phyloP scores from a whole-genome alignment of 1,284 basidiomycete genomes.

The Naganishia albida region DNA sequence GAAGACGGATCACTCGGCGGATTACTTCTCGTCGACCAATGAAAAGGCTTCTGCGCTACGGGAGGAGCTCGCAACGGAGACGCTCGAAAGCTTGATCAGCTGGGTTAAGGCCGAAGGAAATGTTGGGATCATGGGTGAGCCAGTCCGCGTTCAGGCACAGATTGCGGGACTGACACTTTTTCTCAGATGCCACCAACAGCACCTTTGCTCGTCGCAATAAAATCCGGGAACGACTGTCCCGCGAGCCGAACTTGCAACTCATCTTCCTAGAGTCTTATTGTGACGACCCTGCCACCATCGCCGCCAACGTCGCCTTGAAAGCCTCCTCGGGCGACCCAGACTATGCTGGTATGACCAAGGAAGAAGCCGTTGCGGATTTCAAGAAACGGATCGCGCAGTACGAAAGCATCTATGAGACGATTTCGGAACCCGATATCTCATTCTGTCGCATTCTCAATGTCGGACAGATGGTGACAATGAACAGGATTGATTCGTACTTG shows the following conservation, averaged over 20 bases:
- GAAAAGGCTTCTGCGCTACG: constrained; percentile 72
- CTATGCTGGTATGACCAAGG: constrained; percentile 84
- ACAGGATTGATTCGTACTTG: constrained; percentile 85
- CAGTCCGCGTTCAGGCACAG: background rate
- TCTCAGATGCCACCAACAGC: constrained; percentile 87
- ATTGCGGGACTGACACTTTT: background rate
- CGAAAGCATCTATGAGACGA: constrained; percentile 92
- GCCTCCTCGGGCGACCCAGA: constrained; percentile 96
- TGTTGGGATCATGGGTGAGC: constrained; percentile 91
- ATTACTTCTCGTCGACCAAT: constrained; percentile 89
- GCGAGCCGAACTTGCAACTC: constrained; percentile 84
- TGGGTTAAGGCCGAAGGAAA: constrained; percentile 96
- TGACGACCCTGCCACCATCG: constrained; percentile 90
- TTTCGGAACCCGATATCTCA: constrained; percentile 80
- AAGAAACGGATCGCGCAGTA: constrained; percentile 87
- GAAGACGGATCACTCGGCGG: constrained; percentile 70
- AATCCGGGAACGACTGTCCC: constrained; percentile 77
- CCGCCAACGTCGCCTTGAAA: constrained; percentile 93
- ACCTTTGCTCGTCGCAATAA: constrained; percentile 73
- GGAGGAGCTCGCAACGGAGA: constrained; percentile 85
- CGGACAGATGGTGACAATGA: constrained; percentile 78
- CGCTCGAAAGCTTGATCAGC: constrained; percentile 88
- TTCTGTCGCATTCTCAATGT: constrained; percentile 88
- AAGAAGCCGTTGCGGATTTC: constrained; percentile 87
- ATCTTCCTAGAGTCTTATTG: constrained; percentile 95